Percentiles rank a stretch among this genome's conserved stretches.
These are phyloP conservation scores for Aspergillus sp. DNA, from an alignment of 2,329 filamentous ascomycete species.

Conservation along the genomic window DNA sequence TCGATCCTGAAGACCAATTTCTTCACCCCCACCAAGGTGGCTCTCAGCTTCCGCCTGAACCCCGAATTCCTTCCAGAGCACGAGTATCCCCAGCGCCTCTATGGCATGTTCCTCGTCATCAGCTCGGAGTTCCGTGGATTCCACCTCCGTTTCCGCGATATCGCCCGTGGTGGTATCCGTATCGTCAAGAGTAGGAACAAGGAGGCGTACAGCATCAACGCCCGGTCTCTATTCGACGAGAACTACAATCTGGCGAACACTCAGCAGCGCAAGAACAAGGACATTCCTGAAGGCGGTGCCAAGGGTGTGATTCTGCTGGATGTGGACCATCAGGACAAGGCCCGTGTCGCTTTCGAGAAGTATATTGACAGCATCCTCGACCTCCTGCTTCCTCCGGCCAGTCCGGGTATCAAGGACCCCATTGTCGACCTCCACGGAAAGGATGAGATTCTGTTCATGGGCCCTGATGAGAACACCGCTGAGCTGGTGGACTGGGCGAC, in stretches of 20 bases:
- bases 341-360: slow-evolving; percentile 92
- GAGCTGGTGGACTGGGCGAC: slow-evolving; percentile 99
- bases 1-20: slow-evolving; percentile 95
- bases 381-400: slow-evolving; percentile 81
- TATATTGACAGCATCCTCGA: slow-evolving; percentile 99
- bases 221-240: slow-evolving; percentile 93
- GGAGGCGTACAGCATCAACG: slow-evolving; percentile 95
- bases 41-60: slow-evolving; percentile 91
- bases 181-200: slow-evolving; percentile 98
- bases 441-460: slow-evolving; percentile 97
- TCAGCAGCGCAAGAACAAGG: slow-evolving; percentile 99
- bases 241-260: slow-evolving; percentile 98
- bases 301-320: slow-evolving; percentile 97
- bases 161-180: slow-evolving; percentile 92
- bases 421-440: slow-evolving; percentile 95
- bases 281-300: slow-evolving; percentile 95
- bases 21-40: slow-evolving; percentile 97
- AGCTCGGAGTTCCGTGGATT: slow-evolving; percentile 96
- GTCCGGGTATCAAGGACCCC: slow-evolving; percentile 97
- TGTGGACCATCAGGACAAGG: slow-evolving; percentile 89
- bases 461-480: slow-evolving; percentile 97
- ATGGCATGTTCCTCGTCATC: slow-evolving; percentile 98
- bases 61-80: slow-evolving; percentile 76
- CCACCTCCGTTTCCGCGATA: slow-evolving; percentile 95
- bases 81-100: slow-evolving; percentile 90